Base-by-base conservation (phyloP, 78 protist genomes). In the Protostelium mycophagum region DNA sequence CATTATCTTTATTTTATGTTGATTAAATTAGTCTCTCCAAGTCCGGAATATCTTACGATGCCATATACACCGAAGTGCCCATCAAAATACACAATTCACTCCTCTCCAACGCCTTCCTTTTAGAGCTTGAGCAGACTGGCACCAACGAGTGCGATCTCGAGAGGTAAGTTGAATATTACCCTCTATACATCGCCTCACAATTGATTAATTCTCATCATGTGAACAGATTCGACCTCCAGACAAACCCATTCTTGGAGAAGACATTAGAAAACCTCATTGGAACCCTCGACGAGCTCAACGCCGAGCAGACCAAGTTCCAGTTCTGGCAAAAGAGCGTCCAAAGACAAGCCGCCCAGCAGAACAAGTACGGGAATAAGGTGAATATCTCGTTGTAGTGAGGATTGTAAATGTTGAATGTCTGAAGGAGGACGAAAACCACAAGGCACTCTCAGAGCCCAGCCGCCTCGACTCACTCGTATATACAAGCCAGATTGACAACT, bases 71-170 rank as follows among this genome's bases (percentile, higher is more conserved):
- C 73, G 73, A 96, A 90, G 85, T 94, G 28, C 98, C 98, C 39
- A 92, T 96, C 90, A 84, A 85, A 25, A 92, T 96, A 37, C 95
- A 94, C 89, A 96, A 96, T 95, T 35, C 93, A 37, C 93, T 90
- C 38, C 92, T 96, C 1, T 88, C 91, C 51, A 92, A 92, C 89
- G 96, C 95, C 1, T 83, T 96, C 37, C 95, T 96, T 28, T 90
- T 83, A 38, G 96, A 96, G 91, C 35, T 91, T 84, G 94, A 90
- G 31, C 87, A 87, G 73, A 51, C 31, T 51, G 73, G 73, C 73
- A 51, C 73, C 73, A 51, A 51, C 73, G 73, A 51, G 16, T 51
- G 73, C 16, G 73, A 51, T 16, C 16, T 51, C 31, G 73, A 51
- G 73, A 51, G 73, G 73, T 51, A 16, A 51, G 73, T 51, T 5